phyloP scores from a whole-genome alignment of 2,329 filamentous ascomycete species.

The Westerdykella ornata region DNA sequence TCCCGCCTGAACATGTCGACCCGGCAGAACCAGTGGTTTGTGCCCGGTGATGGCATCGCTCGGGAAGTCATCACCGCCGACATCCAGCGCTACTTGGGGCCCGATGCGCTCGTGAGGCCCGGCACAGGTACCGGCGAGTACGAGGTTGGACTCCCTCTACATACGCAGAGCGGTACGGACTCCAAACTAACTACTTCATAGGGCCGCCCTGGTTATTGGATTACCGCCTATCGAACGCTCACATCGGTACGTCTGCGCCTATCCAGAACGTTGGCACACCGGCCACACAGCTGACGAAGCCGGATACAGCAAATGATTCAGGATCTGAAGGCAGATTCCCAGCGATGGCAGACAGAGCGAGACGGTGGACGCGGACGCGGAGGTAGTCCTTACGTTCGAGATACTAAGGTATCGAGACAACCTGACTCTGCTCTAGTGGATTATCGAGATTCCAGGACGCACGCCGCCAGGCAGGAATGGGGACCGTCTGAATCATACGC shows the following conservation, averaged over 20 bases:
- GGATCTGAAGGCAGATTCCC: conserved; percentile 45
- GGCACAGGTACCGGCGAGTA: conserved; percentile 42
- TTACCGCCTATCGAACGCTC: conserved; percentile 47
- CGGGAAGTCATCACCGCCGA: conserved; percentile 48
- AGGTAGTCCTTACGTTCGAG: conserved; percentile 43
- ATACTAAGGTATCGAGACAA: conserved; percentile 39
- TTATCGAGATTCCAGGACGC: conserved; percentile 40
- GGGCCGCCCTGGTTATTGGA: conserved; percentile 41
- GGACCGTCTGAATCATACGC: conserved; percentile 31
- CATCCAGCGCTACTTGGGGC: conserved; percentile 47
- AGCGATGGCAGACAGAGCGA: conserved; percentile 34
- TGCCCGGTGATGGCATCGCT: conserved; percentile 46
- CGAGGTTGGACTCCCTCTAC: conserved; percentile 32
- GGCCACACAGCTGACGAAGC: background rate
- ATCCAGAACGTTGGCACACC: background rate
- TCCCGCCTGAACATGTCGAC: conserved; percentile 5
- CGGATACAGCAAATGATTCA: conserved; percentile 43
- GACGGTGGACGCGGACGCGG: conserved; percentile 33
- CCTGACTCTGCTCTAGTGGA: conserved; percentile 42
- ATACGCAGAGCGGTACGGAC: background rate
- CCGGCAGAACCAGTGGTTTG: conserved; percentile 44
- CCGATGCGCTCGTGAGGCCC: conserved; percentile 46
- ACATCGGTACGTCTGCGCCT: conserved; percentile 29
- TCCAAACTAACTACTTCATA: background rate
- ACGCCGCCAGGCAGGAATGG: conserved; percentile 39